Evolutionary conservation across 192 early-diverging fungal species (phyloP).

Genomic region (Coemansia biformis): DNA sequence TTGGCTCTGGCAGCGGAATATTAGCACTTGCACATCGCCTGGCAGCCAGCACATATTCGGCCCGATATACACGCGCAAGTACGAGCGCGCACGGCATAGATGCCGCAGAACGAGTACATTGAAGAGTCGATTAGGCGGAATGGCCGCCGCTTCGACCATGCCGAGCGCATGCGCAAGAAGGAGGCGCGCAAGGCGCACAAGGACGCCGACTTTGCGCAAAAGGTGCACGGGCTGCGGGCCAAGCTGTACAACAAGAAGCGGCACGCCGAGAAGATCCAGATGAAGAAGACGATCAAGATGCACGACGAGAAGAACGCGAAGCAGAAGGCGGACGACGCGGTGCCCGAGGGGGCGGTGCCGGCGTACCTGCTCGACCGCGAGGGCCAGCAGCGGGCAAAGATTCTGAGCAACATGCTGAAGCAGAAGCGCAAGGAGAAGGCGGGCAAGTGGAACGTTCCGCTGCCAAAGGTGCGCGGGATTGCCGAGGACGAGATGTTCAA

Average conservation of each 20-base stretch:
- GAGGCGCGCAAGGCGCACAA: constrained; percentile 93
- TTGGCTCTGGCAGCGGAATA: no score
- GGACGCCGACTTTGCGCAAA: constrained; percentile 85
- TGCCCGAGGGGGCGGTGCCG: constrained; percentile 94
- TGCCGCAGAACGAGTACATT: constrained; percentile 97
- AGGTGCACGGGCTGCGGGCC: constrained; percentile 95
- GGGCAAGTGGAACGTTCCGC: constrained; percentile 93
- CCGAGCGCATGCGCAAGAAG: constrained; percentile 94
- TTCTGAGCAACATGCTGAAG: constrained; percentile 98
- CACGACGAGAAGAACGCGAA: constrained; percentile 96
- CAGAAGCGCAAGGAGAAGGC: constrained; percentile 99
- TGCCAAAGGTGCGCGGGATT: constrained; percentile 98
- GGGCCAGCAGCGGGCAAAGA: constrained; percentile 93
- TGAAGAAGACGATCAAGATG: constrained; percentile 99
- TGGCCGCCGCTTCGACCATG: constrained; percentile 92
- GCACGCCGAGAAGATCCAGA: constrained; percentile 97
- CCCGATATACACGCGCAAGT: constrained; percentile 1
- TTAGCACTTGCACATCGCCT: no score
- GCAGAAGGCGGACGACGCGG: constrained; percentile 80
- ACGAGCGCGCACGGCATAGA: neutral
- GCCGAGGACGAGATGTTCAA: constrained; percentile 99
- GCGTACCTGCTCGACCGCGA: constrained; percentile 98
- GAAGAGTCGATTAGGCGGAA: constrained; percentile 96
- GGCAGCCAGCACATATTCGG: neutral
- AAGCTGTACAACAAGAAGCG: constrained; percentile 99